Conservation (phyloP, 1,139 yeast species). For the Pichia sp. region DNA sequence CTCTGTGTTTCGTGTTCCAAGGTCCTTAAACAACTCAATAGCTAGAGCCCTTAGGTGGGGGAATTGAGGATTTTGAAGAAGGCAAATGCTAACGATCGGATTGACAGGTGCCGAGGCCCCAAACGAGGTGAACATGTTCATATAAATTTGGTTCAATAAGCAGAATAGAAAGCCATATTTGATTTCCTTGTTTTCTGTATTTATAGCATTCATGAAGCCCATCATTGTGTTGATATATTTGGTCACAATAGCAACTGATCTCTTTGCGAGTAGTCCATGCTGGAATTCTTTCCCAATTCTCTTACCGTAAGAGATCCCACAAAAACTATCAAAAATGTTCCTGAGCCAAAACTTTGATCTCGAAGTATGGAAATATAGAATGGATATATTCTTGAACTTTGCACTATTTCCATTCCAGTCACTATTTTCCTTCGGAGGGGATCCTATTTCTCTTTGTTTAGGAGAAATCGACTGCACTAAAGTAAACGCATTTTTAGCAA, state of each 20-base stretch:
- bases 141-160: conserved; percentile 26
- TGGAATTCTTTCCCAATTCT: conserved; percentile 33
- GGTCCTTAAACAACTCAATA: conserved; percentile 14
- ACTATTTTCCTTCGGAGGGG: conserved; percentile 28
- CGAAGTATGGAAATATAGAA: conserved; percentile 44
- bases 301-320: conserved; percentile 33
- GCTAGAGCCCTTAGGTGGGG: conserved; percentile 18
- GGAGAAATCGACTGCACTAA: conserved; percentile 24
- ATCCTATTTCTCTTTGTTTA: conserved; percentile 31
- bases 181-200: conserved; percentile 17
- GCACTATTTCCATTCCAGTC: conserved; percentile 40
- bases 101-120: conserved; percentile 20
- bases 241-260: conserved; percentile 36
- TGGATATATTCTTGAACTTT: conserved; percentile 53
- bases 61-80: conserved; percentile 21
- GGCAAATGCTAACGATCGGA: conserved; percentile 21
- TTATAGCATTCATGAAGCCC: conserved; percentile 15
- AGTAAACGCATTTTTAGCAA: conserved; percentile 29
- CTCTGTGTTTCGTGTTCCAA: conserved; percentile 13
- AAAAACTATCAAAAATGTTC: conserved; percentile 34
- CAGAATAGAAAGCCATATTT: conserved; percentile 29
- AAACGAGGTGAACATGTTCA: conserved; percentile 18
- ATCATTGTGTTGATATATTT: conserved; percentile 28
- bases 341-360: conserved; percentile 46
- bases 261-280: conserved; percentile 30